Base-by-base conservation (phyloP, 129 eudicot genomes). In the Smallanthus sonchifolius region DNA sequence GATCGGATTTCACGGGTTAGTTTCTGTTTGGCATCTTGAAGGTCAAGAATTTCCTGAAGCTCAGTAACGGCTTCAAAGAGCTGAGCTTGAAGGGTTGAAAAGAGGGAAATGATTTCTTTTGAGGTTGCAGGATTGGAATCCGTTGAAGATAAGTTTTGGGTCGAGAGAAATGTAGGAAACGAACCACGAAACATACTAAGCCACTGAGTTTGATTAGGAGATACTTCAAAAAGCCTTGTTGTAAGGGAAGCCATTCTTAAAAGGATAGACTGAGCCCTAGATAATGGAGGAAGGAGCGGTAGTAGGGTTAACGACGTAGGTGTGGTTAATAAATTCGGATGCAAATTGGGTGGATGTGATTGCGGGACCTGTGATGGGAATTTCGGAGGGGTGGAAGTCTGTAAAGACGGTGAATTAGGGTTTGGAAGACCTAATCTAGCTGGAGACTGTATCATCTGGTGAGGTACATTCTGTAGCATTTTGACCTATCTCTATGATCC, bases 21-120 rank as follows among this genome's bases (percentile, higher is more conserved):
- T 78, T 93, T 90, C 52, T 84, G 92, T 69, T 85, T 93, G 3
- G 84, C 83, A 66, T 90, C 96, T 81, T 93, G 96, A 71, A 93
- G 97, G 55, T 94, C 98, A 48, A 94, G 98, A 71, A 94, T 90
- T 76, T 94, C 96, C 86, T 94, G 97, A 61, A 94, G 98, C 77
- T 94, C 93, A 0, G 97, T 86, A 44, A 94, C 96, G 3, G 97
- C 89, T 84, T 94, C 97, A 44, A 90, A 88, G 40, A 94, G 83
- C 49, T 94, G 98, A 10, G 89, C 40, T 60, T 94, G 98, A 38
- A 94, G 97, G 36, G 82, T 51, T 3, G 97, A 70, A 75, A 94
- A 94, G 55, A 80, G 86, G 15, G 84, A 9, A 10, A 90, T 61
- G 73, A 90, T 76, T 64, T 94, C 97, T 83, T 90, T 91, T 13